Evolutionary conservation across 2,329 filamentous ascomycete genomes (phyloP).

Genomic region (Xylariaceae sp.): DNA sequence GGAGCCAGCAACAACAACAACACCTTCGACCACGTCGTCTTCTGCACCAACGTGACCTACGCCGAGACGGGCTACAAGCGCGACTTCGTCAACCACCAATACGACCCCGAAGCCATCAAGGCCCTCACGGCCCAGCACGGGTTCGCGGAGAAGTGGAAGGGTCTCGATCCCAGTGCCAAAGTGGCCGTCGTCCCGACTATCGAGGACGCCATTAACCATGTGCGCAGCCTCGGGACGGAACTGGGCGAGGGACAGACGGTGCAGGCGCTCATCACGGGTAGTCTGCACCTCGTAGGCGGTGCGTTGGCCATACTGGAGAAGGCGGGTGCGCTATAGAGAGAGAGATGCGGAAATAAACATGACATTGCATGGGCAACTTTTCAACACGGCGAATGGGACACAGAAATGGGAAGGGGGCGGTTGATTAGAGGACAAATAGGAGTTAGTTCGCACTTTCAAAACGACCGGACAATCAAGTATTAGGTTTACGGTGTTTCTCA

Average conservation of each 20-base stretch:
- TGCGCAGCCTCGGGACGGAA: slow-evolving; percentile 33
- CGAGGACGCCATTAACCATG: slow-evolving; percentile 48
- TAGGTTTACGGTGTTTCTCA: no score
- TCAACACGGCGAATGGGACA: no score
- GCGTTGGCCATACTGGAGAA: slow-evolving; percentile 45
- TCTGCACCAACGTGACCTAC: slow-evolving; percentile 71
- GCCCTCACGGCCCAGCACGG: slow-evolving; percentile 47
- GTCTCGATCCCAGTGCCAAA: slow-evolving; percentile 41
- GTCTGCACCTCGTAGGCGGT: slow-evolving; percentile 57
- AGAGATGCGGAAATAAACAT: background rate
- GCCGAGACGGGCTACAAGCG: slow-evolving; percentile 45
- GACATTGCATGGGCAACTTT: background rate
- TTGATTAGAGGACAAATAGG: background rate
- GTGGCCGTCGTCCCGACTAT: slow-evolving; percentile 47
- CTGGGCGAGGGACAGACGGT: slow-evolving; percentile 32
- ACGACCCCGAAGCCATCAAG: slow-evolving; percentile 46
- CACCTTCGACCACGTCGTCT: slow-evolving; percentile 67
- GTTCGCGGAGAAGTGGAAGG: slow-evolving; percentile 47
- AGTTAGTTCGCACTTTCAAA: slow-evolving; percentile 11
- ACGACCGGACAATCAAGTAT: no score
- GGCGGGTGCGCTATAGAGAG: slow-evolving; percentile 36
- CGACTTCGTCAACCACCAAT: slow-evolving; percentile 53
- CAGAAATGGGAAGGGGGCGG: no score
- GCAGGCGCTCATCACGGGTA: slow-evolving; percentile 54
- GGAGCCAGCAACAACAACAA: slow-evolving; percentile 25